phyloP scores from a whole-genome alignment of 1,284 basidiomycete species.

The Amanita bisporigera region DNA sequence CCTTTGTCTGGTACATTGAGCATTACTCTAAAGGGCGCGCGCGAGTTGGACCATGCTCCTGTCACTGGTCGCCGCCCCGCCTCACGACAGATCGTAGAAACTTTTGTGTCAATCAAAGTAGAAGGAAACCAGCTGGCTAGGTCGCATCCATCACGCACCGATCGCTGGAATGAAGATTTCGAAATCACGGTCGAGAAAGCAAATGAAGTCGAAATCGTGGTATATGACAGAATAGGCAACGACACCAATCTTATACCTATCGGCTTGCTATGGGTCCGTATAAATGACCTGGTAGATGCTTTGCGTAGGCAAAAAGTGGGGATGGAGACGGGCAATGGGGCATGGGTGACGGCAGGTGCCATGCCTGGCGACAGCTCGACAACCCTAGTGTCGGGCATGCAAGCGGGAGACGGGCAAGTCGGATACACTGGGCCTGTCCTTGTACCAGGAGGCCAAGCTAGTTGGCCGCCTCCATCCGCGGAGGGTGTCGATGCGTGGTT shows the following conservation, averaged over 20 bases:
- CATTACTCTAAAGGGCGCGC: slow-evolving; percentile 87
- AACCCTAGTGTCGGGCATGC: slow-evolving; percentile 45
- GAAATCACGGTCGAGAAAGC: slow-evolving; percentile 98
- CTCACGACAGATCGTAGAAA: slow-evolving; percentile 84
- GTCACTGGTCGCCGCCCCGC: slow-evolving; percentile 71
- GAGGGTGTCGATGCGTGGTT: slow-evolving; percentile 99
- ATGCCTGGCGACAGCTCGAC: slow-evolving; percentile 66
- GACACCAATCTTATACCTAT: slow-evolving; percentile 87
- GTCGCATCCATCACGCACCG: slow-evolving; percentile 92
- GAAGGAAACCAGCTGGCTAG: slow-evolving; percentile 94
- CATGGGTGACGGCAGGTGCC: slow-evolving; percentile 93
- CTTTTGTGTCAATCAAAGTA: slow-evolving; percentile 93
- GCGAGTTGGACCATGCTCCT: slow-evolving; percentile 95
- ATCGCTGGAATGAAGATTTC: slow-evolving; percentile 98
- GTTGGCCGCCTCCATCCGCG: slow-evolving; percentile 41
- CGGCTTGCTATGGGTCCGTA: slow-evolving; percentile 94
- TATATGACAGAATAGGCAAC: slow-evolving; percentile 91
- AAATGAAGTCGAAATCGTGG: slow-evolving; percentile 97
- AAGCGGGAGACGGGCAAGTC: slow-evolving; percentile 59
- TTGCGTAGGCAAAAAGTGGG: slow-evolving; percentile 92
- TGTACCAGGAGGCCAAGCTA: slow-evolving; percentile 38
- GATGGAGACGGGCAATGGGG: slow-evolving; percentile 82
- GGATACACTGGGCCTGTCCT: slow-evolving; percentile 47
- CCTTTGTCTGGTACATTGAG: slow-evolving; percentile 94
- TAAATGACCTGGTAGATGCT: slow-evolving; percentile 96